Evolutionary conservation across 1,139 yeast genomes (phyloP), one percentile per base, ranked within the genome.

Genomic region (Yamadazyma blattariae): DNA sequence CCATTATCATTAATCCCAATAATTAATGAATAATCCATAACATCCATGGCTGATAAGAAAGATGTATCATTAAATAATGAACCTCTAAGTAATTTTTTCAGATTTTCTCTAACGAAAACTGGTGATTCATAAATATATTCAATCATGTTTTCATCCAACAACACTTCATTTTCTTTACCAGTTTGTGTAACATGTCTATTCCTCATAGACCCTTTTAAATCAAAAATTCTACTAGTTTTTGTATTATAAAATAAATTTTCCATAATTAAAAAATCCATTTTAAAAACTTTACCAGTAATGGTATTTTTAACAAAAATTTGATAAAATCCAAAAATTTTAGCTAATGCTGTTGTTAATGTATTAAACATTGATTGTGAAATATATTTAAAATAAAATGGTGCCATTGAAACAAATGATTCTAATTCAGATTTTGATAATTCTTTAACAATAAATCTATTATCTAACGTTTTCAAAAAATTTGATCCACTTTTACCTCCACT

Each of bases 401-500:
- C 97, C 65, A 94, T 89, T 37, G 85, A 85, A 22, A 90, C 86
- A 66, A 94, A 92, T 15, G 97, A 89, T 47, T 92, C 98, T 38
- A 92, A 67, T 59, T 94, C 99, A 2, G 85, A 72, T 48, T 85
- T 87, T 4, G 96, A 82, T 37, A 94, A 67, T 52, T 92, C 96
- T 56, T 94, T 94, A 29, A 94, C 81, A 36, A 94, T 87, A 46
- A 90, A 79, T 40, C 97, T 65, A 52, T 90, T 88, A 59, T 94
- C 98, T 34, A 87, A 52, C 0, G 98, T 94, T 54, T 92, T 94
- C 59, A 94, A 67, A 58, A 94, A 94, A 14, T 89, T 88, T 2
- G 96, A 86, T 0, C 97, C 97, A 57, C 96, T 86, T 56, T 92
- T 92, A 28, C 99, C 99, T 25, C 99, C 99, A 30, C 83, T 77